phyloP scores from a whole-genome alignment of 306 rosid species.

The Begonia fuchsioides region DNA sequence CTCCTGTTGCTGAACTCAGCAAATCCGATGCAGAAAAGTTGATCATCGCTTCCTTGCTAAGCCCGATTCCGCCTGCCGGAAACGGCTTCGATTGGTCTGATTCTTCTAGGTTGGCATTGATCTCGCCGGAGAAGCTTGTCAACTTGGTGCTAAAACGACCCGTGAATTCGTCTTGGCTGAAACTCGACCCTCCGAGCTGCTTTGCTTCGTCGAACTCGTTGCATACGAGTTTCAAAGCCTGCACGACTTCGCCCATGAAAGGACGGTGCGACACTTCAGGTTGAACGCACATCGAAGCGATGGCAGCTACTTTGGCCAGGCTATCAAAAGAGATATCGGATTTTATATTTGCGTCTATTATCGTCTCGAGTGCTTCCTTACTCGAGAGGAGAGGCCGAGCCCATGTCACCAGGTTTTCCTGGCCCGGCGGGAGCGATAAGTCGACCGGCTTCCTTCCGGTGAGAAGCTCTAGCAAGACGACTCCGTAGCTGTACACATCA shows the following conservation, averaged over 20 bases:
- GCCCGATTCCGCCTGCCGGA: conserved; percentile 16
- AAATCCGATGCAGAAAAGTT: conserved; percentile 39
- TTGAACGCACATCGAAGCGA: conserved; percentile 95
- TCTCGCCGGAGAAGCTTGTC: too few relatives aligned
- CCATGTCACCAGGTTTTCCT: conserved; percentile 90
- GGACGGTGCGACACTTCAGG: conserved; percentile 92
- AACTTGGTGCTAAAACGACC: conserved; percentile 16
- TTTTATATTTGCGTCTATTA: conserved; percentile 58
- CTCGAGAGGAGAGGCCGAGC: conserved; percentile 78
- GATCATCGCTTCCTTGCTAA: conserved; percentile 13
- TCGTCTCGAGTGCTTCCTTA: conserved; percentile 49
- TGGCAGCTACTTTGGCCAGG: conserved; percentile 78
- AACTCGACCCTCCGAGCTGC: conserved; percentile 28
- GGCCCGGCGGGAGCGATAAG: conserved; percentile 79
- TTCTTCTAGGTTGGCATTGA: too few relatives aligned
- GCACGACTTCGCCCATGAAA: conserved; percentile 98
- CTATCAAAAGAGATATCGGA: conserved; percentile 32
- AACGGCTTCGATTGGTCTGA: neutral
- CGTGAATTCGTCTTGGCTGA: conserved; percentile 28
- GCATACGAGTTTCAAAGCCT: conserved; percentile 89
- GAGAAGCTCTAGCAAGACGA: conserved; percentile 85
- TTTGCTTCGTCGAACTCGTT: conserved; percentile 53
- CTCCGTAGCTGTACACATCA: conserved; percentile 96
- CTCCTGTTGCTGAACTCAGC: conserved; percentile 23
- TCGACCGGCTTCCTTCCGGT: conserved; percentile 96